Conservation (phyloP, 495 filamentous ascomycete genomes). For the Paragyromitra xinjiangensis region DNA sequence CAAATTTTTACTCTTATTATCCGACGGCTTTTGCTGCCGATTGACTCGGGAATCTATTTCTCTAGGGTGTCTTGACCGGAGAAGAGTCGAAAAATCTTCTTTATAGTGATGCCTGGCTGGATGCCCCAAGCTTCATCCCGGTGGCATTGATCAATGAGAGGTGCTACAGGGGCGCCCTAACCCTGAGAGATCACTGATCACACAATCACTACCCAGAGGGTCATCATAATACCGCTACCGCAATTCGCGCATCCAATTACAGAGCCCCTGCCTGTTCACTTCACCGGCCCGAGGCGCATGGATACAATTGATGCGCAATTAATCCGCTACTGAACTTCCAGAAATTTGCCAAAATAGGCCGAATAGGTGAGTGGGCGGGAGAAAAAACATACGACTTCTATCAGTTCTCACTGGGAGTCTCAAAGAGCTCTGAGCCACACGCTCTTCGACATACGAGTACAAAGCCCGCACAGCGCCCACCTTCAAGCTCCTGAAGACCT, state of each 20-base stretch:
- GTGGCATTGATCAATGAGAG: too few relatives aligned
- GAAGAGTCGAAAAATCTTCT: neutral
- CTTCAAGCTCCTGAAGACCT: neutral
- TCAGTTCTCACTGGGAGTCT: neutral
- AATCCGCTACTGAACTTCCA: constrained; percentile 6
- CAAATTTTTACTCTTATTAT: neutral
- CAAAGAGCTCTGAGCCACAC: neutral
- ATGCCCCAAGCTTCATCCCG: neutral
- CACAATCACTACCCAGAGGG: neutral
- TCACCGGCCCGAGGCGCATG: constrained; percentile 14
- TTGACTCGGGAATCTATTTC: neutral
- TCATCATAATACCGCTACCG: neutral
- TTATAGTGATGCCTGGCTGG: neutral
- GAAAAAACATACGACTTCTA: constrained; percentile 35
- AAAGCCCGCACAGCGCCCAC: constrained; percentile 21
- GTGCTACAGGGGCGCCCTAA: neutral
- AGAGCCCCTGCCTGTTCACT: constrained; percentile 1
- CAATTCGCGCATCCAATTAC: constrained; percentile 30
- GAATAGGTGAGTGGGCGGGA: neutral
- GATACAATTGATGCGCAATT: neutral
- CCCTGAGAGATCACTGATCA: constrained; percentile 11
- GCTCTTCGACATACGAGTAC: neutral
- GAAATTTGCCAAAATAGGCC: constrained; percentile 13
- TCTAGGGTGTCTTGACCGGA: neutral
- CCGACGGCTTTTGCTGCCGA: neutral